phyloP scores from a whole-genome alignment of 441 rosid genomes.

The Erodium texanum region DNA sequence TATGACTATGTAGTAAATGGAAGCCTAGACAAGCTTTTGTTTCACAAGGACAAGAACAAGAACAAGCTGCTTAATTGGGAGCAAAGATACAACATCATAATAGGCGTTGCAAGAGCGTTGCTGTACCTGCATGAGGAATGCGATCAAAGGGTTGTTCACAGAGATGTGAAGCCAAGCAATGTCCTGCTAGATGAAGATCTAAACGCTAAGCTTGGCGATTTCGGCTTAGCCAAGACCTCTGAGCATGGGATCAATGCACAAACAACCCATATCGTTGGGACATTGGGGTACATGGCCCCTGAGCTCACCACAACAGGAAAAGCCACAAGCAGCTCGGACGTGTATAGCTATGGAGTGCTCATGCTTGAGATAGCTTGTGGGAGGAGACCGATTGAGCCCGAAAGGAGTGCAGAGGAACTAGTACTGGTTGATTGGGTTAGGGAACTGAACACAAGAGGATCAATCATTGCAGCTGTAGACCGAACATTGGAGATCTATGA shows the following conservation, averaged over 20 bases:
- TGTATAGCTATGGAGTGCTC: constrained; percentile 32
- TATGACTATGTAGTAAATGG: constrained; percentile 36
- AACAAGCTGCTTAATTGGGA: constrained; percentile 23
- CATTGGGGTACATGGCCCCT: constrained; percentile 39
- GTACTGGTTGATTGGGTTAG: constrained; percentile 29
- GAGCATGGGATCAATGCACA: constrained; percentile 29
- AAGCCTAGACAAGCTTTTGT: constrained; percentile 31
- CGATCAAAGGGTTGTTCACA: constrained; percentile 33
- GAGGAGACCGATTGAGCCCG: constrained; percentile 27
- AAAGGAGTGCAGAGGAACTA: constrained; percentile 14
- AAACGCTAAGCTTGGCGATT: constrained; percentile 32
- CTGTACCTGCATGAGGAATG: constrained; percentile 33
- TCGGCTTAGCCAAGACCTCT: constrained; percentile 31
- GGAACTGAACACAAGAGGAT: constrained; percentile 21
- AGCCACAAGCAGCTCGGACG: constrained; percentile 38
- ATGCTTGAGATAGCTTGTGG: constrained; percentile 41
- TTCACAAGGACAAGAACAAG: constrained; percentile 2
- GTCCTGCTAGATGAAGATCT: constrained; percentile 27
- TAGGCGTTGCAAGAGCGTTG: constrained; percentile 28
- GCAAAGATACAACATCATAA: constrained; percentile 33
- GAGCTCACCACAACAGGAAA: constrained; percentile 30
- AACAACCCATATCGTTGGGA: constrained; percentile 33
- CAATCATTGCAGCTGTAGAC: constrained; percentile 20
- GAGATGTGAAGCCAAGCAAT: constrained; percentile 38
- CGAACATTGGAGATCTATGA: constrained; percentile 12